phyloP scores from a whole-genome alignment of 495 filamentous ascomycete genomes.

The Aspergillus olivimuriae region DNA sequence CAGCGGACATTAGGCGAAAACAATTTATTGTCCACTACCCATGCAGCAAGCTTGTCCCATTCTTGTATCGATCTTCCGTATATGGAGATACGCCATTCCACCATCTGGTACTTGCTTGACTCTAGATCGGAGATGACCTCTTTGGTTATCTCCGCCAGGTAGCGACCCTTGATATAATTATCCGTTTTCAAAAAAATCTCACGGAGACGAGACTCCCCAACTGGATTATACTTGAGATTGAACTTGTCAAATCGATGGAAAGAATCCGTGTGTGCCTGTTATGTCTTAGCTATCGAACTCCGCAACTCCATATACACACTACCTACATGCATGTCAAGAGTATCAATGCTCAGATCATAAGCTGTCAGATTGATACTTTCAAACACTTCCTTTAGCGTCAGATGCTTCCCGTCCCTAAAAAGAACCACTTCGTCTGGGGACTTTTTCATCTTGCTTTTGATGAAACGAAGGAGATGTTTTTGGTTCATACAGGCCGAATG shows the following conservation, averaged over 20 bases:
- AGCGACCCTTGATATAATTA: constrained; percentile 92
- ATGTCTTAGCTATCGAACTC: constrained; percentile 5
- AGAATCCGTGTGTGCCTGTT: constrained; percentile 87
- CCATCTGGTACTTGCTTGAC: constrained; percentile 99
- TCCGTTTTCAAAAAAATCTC: constrained; percentile 98
- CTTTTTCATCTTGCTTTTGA: constrained; percentile 99
- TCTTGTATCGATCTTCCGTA: constrained; percentile 89
- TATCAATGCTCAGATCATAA: constrained; percentile 97
- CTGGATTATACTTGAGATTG: constrained; percentile 97
- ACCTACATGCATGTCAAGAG: constrained; percentile 93
- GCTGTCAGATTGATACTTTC: constrained; percentile 94
- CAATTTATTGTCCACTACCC: constrained; percentile 98
- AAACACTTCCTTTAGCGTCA: constrained; percentile 90
- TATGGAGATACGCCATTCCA: constrained; percentile 96
- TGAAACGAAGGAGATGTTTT: constrained; percentile 95
- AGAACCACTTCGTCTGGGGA: constrained; percentile 89
- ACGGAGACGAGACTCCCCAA: constrained; percentile 88
- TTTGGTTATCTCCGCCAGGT: constrained; percentile 94
- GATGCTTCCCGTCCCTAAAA: constrained; percentile 84
- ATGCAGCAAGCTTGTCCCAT: constrained; percentile 96
- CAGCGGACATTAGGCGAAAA: constrained; percentile 97
- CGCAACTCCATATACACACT: not conserved
- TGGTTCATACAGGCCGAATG: constrained; percentile 99
- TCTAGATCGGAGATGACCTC: constrained; percentile 97
- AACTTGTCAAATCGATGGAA: constrained; percentile 99